Evolutionary conservation across 2,329 filamentous ascomycete species (phyloP).

Genomic region (Colletotrichum godetiae): DNA sequence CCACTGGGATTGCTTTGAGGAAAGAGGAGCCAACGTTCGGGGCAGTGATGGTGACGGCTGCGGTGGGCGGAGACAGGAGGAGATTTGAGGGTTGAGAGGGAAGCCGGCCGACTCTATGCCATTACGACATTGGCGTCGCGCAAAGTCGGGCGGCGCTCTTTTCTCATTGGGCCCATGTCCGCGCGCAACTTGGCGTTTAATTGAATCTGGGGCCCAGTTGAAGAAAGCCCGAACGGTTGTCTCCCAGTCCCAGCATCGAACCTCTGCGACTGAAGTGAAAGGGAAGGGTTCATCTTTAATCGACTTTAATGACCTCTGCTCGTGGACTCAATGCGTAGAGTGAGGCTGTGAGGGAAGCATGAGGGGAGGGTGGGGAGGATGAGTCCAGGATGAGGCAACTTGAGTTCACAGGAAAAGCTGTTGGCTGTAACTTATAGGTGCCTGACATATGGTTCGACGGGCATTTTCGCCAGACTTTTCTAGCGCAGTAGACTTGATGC

Average conservation of each 20-base stretch:
- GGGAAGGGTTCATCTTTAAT: background rate
- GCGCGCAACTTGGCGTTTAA: slow-evolving; percentile 6
- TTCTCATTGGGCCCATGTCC: background rate
- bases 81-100: slow-evolving; percentile 28
- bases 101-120: slow-evolving; percentile 11
- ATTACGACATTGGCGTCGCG: slow-evolving; percentile 24
- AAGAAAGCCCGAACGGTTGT: background rate
- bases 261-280: background rate
- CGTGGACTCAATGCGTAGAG: slow-evolving; percentile 9
- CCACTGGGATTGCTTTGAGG: background rate
- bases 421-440: slow-evolving; percentile 13
- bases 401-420: background rate
- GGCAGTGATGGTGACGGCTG: background rate
- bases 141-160: background rate
- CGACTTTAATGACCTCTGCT: slow-evolving; percentile 8
- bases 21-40: background rate
- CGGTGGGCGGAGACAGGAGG: slow-evolving; percentile 19
- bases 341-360: slow-evolving; percentile 4
- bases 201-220: background rate
- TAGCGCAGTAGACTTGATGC: background rate
- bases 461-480: slow-evolving; percentile 2
- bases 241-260: background rate
- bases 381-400: background rate
- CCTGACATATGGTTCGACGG: slow-evolving; percentile 33
- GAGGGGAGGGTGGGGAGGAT: background rate